phyloP scores from a whole-genome alignment of 495 filamentous ascomycete species.

The Friedmanniomyces simplex region DNA sequence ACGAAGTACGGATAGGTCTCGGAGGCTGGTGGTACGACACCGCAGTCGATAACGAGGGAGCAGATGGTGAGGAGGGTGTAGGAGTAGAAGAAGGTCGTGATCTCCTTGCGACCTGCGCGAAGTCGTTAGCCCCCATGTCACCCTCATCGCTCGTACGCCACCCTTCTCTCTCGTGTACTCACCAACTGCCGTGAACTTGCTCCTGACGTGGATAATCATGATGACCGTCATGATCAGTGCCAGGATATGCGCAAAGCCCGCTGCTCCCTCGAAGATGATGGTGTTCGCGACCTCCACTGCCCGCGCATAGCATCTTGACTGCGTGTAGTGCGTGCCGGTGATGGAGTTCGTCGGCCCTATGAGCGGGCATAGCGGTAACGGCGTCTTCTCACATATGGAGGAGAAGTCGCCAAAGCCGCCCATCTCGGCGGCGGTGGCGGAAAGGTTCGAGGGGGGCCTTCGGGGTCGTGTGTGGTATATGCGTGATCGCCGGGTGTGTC shows the following conservation, averaged over 20 bases:
- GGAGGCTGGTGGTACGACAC: constrained; percentile 76
- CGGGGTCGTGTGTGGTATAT: too few species aligned
- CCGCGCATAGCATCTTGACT: constrained; percentile 84
- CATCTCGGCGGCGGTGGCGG: constrained; percentile 15
- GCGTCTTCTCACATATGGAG: constrained; percentile 71
- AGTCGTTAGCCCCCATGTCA: neutral
- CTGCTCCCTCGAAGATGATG: constrained; percentile 91
- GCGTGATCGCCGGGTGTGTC: too few species aligned
- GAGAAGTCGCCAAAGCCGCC: constrained; percentile 76
- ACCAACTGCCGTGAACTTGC: constrained; percentile 98
- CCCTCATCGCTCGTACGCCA: neutral
- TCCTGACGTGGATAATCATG: constrained; percentile 93
- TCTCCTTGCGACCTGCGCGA: constrained; percentile 83
- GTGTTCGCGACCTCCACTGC: constrained; percentile 96
- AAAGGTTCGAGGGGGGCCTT: neutral
- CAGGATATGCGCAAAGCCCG: constrained; percentile 84
- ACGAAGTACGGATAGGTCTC: constrained; percentile 81
- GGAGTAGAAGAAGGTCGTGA: constrained; percentile 94
- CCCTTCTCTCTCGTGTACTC: constrained; percentile 39
- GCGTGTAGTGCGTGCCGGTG: constrained; percentile 62
- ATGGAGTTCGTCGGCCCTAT: constrained; percentile 59
- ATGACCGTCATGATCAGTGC: constrained; percentile 86
- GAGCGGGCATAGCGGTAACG: constrained; percentile 78
- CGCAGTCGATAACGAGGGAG: constrained; percentile 86
- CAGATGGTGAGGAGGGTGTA: constrained; percentile 82